Percentiles rank a stretch among this genome's conserved stretches.
phyloP scores from a whole-genome alignment of 2,329 filamentous ascomycete genomes.

The Colletotrichum incanum region DNA sequence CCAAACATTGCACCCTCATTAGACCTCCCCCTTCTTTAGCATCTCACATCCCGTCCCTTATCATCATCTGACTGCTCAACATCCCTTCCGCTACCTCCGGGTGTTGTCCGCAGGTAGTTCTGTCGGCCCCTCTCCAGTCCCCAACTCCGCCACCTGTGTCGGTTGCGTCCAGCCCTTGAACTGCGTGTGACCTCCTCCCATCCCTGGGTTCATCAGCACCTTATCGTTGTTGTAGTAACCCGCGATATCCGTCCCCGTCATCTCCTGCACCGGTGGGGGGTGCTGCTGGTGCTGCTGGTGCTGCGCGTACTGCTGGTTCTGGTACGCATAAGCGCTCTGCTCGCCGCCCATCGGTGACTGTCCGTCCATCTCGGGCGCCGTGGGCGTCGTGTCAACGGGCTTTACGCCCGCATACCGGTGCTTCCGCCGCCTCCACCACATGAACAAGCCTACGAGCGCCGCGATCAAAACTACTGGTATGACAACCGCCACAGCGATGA shows the following conservation, averaged over 20 bases:
- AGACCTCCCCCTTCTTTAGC: neutral
- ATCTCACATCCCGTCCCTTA: neutral
- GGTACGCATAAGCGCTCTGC: slow-evolving; percentile 27
- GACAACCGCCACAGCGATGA: slow-evolving; percentile 28
- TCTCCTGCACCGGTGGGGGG: slow-evolving; percentile 13
- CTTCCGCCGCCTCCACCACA: slow-evolving; percentile 35
- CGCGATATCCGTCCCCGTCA: slow-evolving; percentile 14
- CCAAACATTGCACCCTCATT: slow-evolving; percentile 2
- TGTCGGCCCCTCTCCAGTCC: slow-evolving; percentile 9
- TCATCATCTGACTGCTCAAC: neutral
- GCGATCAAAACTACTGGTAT: slow-evolving; percentile 28
- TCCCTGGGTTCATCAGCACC: slow-evolving; percentile 26
- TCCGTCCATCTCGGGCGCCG: slow-evolving; percentile 11
- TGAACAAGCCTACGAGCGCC: slow-evolving; percentile 27
- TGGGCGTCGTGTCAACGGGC: slow-evolving; percentile 14
- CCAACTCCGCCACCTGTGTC: slow-evolving; percentile 17
- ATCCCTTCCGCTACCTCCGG: neutral
- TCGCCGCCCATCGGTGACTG: neutral
- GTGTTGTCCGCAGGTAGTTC: slow-evolving; percentile 21
- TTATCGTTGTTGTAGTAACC: slow-evolving; percentile 40
- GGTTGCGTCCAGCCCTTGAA: slow-evolving; percentile 25
- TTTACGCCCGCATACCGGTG: slow-evolving; percentile 33
- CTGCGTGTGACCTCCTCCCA: slow-evolving; percentile 15
- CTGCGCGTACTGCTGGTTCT: slow-evolving; percentile 1
- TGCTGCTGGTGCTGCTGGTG: slow-evolving; percentile 17